These are phyloP conservation scores for Syncephalis fuscata DNA, from an alignment of 371 early-diverging fungal genomes.

Conservation along the genomic window DNA sequence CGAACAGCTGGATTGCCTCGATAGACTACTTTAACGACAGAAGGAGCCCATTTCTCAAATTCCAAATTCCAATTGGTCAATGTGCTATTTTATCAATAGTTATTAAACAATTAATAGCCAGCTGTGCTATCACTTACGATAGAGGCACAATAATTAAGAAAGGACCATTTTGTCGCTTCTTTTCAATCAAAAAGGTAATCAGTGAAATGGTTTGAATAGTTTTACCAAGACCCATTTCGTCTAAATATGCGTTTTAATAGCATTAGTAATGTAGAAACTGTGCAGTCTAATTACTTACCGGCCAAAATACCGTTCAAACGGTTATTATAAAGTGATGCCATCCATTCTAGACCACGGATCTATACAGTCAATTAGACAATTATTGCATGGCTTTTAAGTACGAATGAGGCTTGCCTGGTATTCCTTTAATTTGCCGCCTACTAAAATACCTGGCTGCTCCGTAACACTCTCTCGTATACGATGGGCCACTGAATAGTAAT, in stretches of 20 bases:
- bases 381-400: neutral
- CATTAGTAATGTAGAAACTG: no score
- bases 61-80: conserved; percentile 96
- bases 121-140: conserved; percentile 43
- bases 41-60: conserved; percentile 97
- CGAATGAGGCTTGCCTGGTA: conserved; percentile 53
- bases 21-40: conserved; percentile 77
- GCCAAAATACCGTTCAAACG: conserved; percentile 93
- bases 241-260: conserved; percentile 46
- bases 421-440: conserved; percentile 83
- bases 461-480: conserved; percentile 53
- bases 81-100: conserved; percentile 42
- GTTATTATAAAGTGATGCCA: conserved; percentile 94
- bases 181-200: conserved; percentile 83
- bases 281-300: no score
- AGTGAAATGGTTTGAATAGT: conserved; percentile 97
- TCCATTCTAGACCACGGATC: conserved; percentile 97
- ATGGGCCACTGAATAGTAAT: conserved; percentile 81
- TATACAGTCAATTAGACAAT: conserved; percentile 1
- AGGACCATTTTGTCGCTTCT: conserved; percentile 82
- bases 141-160: conserved; percentile 87
- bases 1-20: conserved; percentile 72
- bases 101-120: no score
- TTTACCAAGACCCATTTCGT: conserved; percentile 97
- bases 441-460: conserved; percentile 61